A percentile compares a stretch with the other conserved stretches of the same genome.
phyloP scores from a whole-genome alignment of 805 yeast species.

The Ogataea glucozyma region DNA sequence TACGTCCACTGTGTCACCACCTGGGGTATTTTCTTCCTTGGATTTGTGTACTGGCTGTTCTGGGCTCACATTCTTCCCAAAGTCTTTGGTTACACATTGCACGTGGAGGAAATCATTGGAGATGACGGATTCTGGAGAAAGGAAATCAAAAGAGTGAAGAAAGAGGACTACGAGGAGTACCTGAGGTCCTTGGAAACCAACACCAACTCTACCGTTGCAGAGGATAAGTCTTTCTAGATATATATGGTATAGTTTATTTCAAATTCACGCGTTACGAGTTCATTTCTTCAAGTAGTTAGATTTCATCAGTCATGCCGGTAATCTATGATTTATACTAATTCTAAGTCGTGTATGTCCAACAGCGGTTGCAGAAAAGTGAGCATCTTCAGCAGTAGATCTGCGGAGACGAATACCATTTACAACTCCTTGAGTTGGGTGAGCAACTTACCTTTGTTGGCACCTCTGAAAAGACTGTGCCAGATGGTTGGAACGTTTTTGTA shows the following conservation, averaged over 20 bases:
- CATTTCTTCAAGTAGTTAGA: no score
- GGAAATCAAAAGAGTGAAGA: slow-evolving; percentile 35
- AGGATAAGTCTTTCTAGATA: neutral
- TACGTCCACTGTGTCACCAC: slow-evolving; percentile 71
- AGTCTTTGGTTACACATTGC: slow-evolving; percentile 52
- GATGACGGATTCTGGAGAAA: slow-evolving; percentile 75
- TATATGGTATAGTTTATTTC: neutral
- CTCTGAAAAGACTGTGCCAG: slow-evolving; percentile 49
- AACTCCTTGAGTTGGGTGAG: slow-evolving; percentile 41
- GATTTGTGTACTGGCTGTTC: slow-evolving; percentile 63
- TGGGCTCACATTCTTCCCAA: slow-evolving; percentile 63
- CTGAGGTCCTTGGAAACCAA: neutral
- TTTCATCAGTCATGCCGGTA: no score
- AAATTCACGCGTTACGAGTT: neutral
- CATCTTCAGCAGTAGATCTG: no score
- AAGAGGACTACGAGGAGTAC: neutral
- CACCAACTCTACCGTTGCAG: neutral
- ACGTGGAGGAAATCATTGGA: slow-evolving; percentile 48
- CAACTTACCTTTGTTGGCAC: slow-evolving; percentile 52
- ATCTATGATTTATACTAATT: no score
- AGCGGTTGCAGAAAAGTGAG: no score
- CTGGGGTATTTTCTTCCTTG: slow-evolving; percentile 70
- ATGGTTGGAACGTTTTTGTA: slow-evolving; percentile 46
- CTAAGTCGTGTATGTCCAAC: no score
- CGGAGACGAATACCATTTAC: no score